Evolutionary conservation across 352 stramenopile genomes (phyloP).

Genomic region (Phytophthora pseudosyringae): DNA sequence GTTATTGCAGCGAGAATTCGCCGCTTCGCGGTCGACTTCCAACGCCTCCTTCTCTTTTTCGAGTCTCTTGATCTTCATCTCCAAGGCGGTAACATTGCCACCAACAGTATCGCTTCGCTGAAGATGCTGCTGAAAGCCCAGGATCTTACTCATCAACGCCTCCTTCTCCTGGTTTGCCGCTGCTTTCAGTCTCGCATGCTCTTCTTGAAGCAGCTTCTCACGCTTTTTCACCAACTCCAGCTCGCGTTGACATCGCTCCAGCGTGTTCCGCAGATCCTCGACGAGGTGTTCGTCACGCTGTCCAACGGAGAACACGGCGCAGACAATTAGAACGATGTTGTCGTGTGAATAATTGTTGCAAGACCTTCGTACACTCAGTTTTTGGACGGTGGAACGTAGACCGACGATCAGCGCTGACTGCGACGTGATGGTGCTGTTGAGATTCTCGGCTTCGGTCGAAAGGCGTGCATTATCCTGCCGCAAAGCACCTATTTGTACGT

Average conservation of each 20-base stretch:
- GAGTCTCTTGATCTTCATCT: constrained; percentile 40
- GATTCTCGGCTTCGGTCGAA: constrained; percentile 39
- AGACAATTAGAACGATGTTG: constrained; percentile 4
- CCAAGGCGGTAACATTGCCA: constrained; percentile 41
- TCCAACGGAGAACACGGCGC: neutral
- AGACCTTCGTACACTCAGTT: constrained; percentile 45
- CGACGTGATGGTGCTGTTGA: constrained; percentile 59
- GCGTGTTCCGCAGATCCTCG: constrained; percentile 47
- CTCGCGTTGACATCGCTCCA: constrained; percentile 58
- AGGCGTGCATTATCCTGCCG: constrained; percentile 53
- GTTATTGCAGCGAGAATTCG: constrained; percentile 15
- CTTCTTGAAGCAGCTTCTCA: constrained; percentile 62
- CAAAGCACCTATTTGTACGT: constrained; percentile 40
- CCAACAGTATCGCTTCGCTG: constrained; percentile 37
- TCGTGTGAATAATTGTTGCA: neutral
- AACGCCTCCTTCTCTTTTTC: constrained; percentile 41
- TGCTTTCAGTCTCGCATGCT: constrained; percentile 49
- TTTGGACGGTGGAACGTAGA: constrained; percentile 58
- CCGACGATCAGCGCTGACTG: constrained; percentile 68
- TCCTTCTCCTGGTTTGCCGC: constrained; percentile 59
- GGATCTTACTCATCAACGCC: constrained; percentile 58
- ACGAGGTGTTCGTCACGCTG: constrained; percentile 62
- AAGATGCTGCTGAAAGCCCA: constrained; percentile 60
- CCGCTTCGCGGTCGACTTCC: constrained; percentile 16
- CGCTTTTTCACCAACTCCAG: constrained; percentile 53